Evolutionary conservation across 768 basidiomycete species (phyloP), one percentile per base, ranked within the genome.

Genomic region (Russula sp.): DNA sequence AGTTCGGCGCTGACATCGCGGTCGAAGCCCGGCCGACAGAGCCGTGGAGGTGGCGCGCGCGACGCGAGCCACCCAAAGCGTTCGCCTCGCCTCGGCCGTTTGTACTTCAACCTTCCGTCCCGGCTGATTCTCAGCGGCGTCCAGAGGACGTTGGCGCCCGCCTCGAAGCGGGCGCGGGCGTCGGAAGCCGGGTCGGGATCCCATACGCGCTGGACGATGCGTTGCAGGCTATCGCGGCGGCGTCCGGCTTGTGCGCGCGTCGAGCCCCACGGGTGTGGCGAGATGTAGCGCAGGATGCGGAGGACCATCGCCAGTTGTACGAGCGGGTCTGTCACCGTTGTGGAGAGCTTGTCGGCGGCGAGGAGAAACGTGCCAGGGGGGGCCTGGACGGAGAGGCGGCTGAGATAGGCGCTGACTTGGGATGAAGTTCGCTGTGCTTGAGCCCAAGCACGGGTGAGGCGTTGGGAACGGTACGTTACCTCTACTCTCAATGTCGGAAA

Each of bases 191-290:
- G 73, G 20, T 77, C 58, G 9, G 71, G 70, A 4, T 70, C 54
- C 81, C 83, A 88, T 6, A 91, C 64, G 6, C 74, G 74, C 13
- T 72, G 54, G 20, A 81, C 70, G 61, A 91, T 82, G 42, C 77
- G 77, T 1, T 75, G 65, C 34, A 88, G 71, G 55, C 79, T 80
- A 6, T 60, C 65, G 45, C 70, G 71, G 9, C 82, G 79, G 39
- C 91, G 80, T 62, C 80, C 73, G 2, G 79, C 83, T 66, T 90
- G 85, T 2, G 90, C 82, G 8, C 77, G 80, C 18, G 80, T 69
- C 52, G 84, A 83, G 5, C 91, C 91, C 91, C 91, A 94, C 2
- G 89, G 86, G 44, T 81, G 76, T 50, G 83, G 85, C 0, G 91
- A 92, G 47, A 85, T 75, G 68, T 84, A 88, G 14, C 89, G 88